Percentiles rank a stretch among this genome's conserved stretches.
phyloP scores from a whole-genome alignment of 1,139 yeast species.

The Torulaspora pretoriensis region DNA sequence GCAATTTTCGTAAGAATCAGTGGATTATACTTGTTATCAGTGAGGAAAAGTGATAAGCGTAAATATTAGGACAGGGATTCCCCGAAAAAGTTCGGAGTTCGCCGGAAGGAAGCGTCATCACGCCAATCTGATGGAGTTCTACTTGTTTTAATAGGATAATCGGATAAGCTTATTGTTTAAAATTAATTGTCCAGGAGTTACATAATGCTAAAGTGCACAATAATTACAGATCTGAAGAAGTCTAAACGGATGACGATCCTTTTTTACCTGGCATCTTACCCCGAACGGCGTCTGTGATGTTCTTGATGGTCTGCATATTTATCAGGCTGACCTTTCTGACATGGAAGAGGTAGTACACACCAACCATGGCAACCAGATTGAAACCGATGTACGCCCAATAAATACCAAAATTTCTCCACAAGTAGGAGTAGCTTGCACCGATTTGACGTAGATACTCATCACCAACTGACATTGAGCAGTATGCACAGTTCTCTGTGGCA shows the following conservation, averaged over 20 bases:
- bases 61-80: not conserved
- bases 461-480: slow-evolving; percentile 52
- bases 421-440: slow-evolving; percentile 43
- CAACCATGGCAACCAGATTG: slow-evolving; percentile 48
- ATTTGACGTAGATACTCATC: slow-evolving; percentile 49
- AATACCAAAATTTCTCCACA: slow-evolving; percentile 69
- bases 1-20: not conserved
- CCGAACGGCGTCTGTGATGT: not conserved
- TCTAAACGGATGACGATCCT: not conserved
- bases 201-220: not conserved
- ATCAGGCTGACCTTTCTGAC: slow-evolving; percentile 19
- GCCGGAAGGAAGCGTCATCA: no score
- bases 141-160: no score
- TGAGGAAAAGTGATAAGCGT: not conserved
- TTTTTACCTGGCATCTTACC: slow-evolving; percentile 5
- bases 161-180: no score
- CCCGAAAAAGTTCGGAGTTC: no score
- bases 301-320: slow-evolving; percentile 2
- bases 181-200: no score
- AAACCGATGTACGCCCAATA: slow-evolving; percentile 52
- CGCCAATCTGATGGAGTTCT: no score
- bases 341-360: slow-evolving; percentile 41
- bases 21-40: not conserved
- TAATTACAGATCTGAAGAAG: not conserved
- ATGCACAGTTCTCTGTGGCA: slow-evolving; percentile 53